These are phyloP conservation scores for Papiliotrema terrestris DNA, from an alignment of 1,284 basidiomycete genomes.

Conservation along the genomic window DNA sequence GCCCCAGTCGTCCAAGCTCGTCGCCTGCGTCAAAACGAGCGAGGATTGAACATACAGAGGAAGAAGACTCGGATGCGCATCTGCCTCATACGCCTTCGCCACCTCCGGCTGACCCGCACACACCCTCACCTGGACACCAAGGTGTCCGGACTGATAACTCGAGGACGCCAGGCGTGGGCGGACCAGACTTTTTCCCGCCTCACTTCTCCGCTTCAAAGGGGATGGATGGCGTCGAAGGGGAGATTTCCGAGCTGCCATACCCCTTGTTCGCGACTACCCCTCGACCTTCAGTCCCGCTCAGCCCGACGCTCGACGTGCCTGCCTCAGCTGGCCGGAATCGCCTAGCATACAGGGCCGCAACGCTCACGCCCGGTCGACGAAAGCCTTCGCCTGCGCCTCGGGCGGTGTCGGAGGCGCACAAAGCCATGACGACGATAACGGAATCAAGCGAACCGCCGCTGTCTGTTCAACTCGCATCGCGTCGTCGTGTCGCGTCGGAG, in stretches of 20 bases:
- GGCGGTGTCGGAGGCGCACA: constrained; percentile 25
- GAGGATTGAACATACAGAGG: constrained; percentile 1
- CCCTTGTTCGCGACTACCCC: constrained; percentile 26
- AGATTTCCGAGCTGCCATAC: constrained; percentile 8
- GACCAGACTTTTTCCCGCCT: constrained; percentile 7
- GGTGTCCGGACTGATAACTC: constrained; percentile 27
- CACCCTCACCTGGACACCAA: constrained; percentile 33
- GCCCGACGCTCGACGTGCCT: constrained; percentile 23
- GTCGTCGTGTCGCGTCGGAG: constrained; percentile 4
- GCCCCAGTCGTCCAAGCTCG: not conserved
- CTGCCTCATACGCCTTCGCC: constrained; percentile 23
- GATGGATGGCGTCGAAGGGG: not conserved
- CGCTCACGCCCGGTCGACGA: constrained; percentile 16
- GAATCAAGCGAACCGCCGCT: constrained; percentile 14
- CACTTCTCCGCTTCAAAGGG: not conserved
- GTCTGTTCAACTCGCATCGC: not conserved
- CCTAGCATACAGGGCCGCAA: not conserved
- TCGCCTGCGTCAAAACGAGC: constrained; percentile 4
- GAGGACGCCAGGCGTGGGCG: constrained; percentile 23
- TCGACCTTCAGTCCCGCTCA: constrained; percentile 15
- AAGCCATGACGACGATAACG: constrained; percentile 27
- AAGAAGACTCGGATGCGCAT: constrained; percentile 1
- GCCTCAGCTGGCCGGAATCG: constrained; percentile 8
- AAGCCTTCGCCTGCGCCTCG: constrained; percentile 4
- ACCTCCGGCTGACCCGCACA: constrained; percentile 15